Percentiles rank a stretch among this genome's conserved stretches.
phyloP scores from a whole-genome alignment of 2,329 filamentous ascomycete species.

The Fusarium sp. region DNA sequence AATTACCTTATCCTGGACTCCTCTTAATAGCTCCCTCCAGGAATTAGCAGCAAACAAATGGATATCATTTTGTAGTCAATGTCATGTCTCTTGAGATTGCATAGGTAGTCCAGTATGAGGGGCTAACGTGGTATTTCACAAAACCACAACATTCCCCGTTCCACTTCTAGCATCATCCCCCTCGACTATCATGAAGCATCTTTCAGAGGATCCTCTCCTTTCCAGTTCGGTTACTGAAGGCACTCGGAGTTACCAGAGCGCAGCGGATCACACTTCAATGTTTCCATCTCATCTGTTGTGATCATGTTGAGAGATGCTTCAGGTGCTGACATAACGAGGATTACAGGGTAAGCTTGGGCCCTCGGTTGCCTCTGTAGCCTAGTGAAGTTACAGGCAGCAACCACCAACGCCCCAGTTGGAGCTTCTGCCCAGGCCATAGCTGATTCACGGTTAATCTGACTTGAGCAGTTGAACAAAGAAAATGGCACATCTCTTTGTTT shows the following conservation, averaged over 20 bases:
- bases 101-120: too few relatives aligned
- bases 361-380: slow-evolving; percentile 9
- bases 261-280: slow-evolving; percentile 1
- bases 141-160: not conserved
- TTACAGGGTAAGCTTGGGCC: slow-evolving; percentile 19
- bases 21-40: not conserved
- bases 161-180: not conserved
- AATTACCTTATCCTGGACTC: not conserved
- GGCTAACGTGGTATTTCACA: not conserved
- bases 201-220: not conserved
- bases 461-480: not conserved
- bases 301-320: not conserved
- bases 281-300: not conserved
- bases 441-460: slow-evolving; percentile 7
- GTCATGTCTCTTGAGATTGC: not conserved
- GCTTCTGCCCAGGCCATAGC: not conserved
- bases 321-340: slow-evolving; percentile 8
- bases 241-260: not conserved
- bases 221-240: not conserved
- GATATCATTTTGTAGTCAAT: not conserved
- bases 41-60: not conserved
- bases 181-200: not conserved
- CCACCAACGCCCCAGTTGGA: slow-evolving; percentile 12
- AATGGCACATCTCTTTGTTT: not conserved
- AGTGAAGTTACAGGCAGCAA: slow-evolving; percentile 26